Evolutionary conservation across 148 eudicot species (phyloP), one percentile per base, ranked within the genome.

Genomic region (Linanthus parryae): DNA sequence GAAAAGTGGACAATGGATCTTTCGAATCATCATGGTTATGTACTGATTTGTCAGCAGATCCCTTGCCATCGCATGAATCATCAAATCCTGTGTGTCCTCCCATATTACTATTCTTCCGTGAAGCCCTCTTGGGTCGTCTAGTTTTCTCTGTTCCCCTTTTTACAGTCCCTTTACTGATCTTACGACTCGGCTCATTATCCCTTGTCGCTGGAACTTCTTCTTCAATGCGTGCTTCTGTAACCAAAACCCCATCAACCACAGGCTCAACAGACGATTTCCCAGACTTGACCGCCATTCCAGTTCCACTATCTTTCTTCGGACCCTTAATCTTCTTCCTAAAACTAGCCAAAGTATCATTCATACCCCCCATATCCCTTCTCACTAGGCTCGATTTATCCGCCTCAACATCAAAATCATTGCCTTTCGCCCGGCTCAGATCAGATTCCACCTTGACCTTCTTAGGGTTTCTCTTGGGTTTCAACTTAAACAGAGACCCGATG

Each of bases 331-430:
- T 94, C 77, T 84, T 94, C 76, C 65, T 80, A 58, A 94, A 88
- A 56, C 62, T 70, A 19, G 99, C 99, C 70, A 94, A 80, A 5
- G 99, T 94, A 67, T 88, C 99, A 57, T 85, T 81, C 88, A 94
- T 72, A 38, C 83, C 87, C 54, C 79, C 91, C 51, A 71, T 72
- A 44, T 72, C 95, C 51, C 59, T 77, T 37, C 54, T 68, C n/a
- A 20, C 44, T 16, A 48, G 68, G 68, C 30, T 48, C 49, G 40
- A 23, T 44, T 57, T 71, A 33, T 64, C 72, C 35, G 35, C 61
- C 71, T 51, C 59, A 17, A 57, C 49, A 41, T 49, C 68, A 53
- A 52, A 38, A 54, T 55, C 57, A 58, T 68, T 65, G 20, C 51
- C 77, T 65, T 55, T 77, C 42, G 49, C 64, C 8, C 51, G 43